These are phyloP conservation scores for Amniculicola lignicola DNA, from an alignment of 495 filamentous ascomycete species.

Conservation along the genomic window DNA sequence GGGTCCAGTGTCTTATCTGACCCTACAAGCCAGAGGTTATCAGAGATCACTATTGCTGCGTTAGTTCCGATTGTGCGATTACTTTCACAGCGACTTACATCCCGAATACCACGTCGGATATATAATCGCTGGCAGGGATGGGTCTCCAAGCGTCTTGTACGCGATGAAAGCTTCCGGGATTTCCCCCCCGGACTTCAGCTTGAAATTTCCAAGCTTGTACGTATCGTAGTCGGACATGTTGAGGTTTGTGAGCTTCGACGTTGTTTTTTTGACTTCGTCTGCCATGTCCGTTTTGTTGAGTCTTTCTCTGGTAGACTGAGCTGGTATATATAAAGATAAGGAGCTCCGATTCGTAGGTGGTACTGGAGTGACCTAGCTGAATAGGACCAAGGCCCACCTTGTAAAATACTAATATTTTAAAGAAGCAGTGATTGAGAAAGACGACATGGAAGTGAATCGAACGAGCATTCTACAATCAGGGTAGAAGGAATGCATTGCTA, in stretches of 20 bases:
- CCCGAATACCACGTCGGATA: conserved; percentile 73
- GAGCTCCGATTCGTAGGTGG: no score
- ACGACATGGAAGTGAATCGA: no score
- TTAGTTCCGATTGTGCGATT: not conserved
- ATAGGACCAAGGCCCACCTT: no score
- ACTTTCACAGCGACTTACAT: conserved; percentile 36
- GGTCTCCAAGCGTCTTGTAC: conserved; percentile 67
- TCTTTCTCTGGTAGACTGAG: no score
- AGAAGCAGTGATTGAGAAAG: no score
- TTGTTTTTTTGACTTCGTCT: no score
- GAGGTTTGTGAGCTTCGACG: not conserved
- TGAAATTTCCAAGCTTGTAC: conserved; percentile 60
- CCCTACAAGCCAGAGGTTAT: conserved; percentile 66
- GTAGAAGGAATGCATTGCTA: no score
- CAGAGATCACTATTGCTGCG: conserved; percentile 48
- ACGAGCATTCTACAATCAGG: no score
- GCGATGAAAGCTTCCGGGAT: conserved; percentile 60
- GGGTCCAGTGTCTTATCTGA: conserved; percentile 60
- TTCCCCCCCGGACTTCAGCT: conserved; percentile 57
- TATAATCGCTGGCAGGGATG: conserved; percentile 60
- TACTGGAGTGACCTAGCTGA: no score
- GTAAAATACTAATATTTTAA: no score
- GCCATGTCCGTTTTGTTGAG: no score
- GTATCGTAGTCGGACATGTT: conserved; percentile 46
- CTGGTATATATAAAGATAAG: no score